These are phyloP conservation scores for Fennellomyces sp. DNA, from an alignment of 371 early-diverging fungal species.

Conservation along the genomic window DNA sequence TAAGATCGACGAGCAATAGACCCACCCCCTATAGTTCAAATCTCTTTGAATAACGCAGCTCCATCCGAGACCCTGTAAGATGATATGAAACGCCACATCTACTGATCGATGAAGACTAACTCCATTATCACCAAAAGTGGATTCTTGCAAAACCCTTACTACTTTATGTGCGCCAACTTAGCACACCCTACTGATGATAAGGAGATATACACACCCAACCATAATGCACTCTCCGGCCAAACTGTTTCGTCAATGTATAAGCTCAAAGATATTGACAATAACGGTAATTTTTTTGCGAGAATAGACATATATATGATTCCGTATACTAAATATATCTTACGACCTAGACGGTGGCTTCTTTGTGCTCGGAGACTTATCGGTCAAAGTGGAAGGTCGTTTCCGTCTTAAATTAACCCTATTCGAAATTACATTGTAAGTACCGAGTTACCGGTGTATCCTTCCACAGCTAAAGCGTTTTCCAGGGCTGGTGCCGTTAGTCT, in stretches of 20 bases:
- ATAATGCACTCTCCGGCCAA: slow-evolving; percentile 48
- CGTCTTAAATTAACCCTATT: slow-evolving; percentile 88
- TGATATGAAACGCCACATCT: background rate
- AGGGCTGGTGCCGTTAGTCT: slow-evolving; percentile 30
- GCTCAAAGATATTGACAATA: slow-evolving; percentile 44
- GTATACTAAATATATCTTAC: background rate
- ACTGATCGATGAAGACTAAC: background rate
- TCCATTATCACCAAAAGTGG: slow-evolving; percentile 35
- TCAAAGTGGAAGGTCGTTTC: slow-evolving; percentile 87
- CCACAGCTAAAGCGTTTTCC: background rate
- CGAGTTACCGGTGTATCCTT: background rate
- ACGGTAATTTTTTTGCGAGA: slow-evolving; percentile 22
- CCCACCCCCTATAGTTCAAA: slow-evolving; percentile 30
- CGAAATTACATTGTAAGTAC: slow-evolving; percentile 73
- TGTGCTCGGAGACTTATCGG: slow-evolving; percentile 93
- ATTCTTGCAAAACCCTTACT: slow-evolving; percentile 58
- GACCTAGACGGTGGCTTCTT: slow-evolving; percentile 86
- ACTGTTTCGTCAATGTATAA: slow-evolving; percentile 50
- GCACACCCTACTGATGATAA: slow-evolving; percentile 39
- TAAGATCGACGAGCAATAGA: slow-evolving; percentile 24
- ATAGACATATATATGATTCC: background rate
- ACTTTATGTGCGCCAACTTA: slow-evolving; percentile 51
- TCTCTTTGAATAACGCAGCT: slow-evolving; percentile 12
- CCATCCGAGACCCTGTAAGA: slow-evolving; percentile 17
- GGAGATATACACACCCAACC: slow-evolving; percentile 37